These are phyloP conservation scores for Desmodesmus armatus DNA, from an alignment of 139 green algal species.

Conservation along the genomic window DNA sequence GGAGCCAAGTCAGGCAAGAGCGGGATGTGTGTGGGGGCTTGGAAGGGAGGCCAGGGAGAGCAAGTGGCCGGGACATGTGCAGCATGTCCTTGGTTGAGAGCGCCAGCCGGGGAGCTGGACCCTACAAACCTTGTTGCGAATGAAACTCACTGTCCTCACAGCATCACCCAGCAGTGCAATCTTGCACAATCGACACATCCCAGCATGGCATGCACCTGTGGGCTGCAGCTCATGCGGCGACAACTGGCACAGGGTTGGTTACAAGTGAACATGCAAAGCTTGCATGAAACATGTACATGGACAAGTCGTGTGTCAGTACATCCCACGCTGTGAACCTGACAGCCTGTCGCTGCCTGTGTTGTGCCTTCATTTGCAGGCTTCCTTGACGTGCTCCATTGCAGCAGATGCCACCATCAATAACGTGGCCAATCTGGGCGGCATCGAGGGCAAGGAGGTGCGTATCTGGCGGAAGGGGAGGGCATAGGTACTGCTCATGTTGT, in stretches of 20 bases:
- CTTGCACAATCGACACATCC: background rate
- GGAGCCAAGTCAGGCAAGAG: constrained; percentile 70
- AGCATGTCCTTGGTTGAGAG: too few species aligned
- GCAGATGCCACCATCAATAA: constrained; percentile 55
- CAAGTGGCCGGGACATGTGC: too few species aligned
- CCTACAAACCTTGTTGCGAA: too few species aligned
- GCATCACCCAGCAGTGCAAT: background rate
- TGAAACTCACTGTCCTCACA: background rate
- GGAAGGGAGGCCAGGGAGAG: too few species aligned
- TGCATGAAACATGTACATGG: background rate
- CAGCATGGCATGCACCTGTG: background rate
- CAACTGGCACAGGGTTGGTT: too few species aligned
- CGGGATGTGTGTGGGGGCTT: background rate
- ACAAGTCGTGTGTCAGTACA: background rate
- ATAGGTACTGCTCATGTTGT: too few species aligned
- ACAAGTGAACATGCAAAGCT: too few species aligned
- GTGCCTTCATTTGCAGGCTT: constrained; percentile 59
- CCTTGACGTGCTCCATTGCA: constrained; percentile 75
- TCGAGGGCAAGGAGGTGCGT: too few species aligned
- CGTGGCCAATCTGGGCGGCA: constrained; percentile 47
- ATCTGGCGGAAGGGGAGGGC: too few species aligned
- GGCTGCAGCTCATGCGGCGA: too few species aligned
- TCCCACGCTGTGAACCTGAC: background rate
- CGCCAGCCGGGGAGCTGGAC: too few species aligned
- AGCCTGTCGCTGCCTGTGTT: background rate